Percentiles rank a stretch among this genome's conserved stretches.
Conservation (phyloP, 305 asterid species). For the Galium porrigens region DNA sequence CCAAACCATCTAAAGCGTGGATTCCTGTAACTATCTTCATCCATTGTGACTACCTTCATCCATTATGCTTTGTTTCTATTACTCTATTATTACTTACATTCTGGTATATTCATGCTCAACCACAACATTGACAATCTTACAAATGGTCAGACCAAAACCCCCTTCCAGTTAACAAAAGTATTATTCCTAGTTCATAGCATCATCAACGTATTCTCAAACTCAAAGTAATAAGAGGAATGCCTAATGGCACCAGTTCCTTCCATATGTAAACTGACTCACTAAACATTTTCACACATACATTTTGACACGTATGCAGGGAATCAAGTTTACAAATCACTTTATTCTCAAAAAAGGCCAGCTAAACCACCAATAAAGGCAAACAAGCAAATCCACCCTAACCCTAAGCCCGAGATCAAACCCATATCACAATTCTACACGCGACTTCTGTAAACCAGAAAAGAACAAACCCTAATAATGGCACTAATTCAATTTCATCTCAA, state of each 20-base stretch:
- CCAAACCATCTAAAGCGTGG: background rate
- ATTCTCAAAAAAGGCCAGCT: no score
- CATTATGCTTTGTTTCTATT: background rate
- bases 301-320: background rate
- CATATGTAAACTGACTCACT: no score
- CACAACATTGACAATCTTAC: background rate
- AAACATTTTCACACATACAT: no score
- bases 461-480: background rate
- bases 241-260: background rate
- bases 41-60: background rate
- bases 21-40: background rate
- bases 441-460: background rate
- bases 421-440: background rate
- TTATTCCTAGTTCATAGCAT: background rate
- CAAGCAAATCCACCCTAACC: background rate
- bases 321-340: no score
- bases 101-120: background rate
- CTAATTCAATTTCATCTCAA: background rate
- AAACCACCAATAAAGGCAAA: no score
- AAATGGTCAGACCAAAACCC: no score
- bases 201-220: no score
- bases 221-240: background rate
- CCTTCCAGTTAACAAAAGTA: background rate
- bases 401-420: background rate
- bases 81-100: background rate